Base-by-base conservation (phyloP, 23 red algal genomes). In the Agarophyton chilense region DNA sequence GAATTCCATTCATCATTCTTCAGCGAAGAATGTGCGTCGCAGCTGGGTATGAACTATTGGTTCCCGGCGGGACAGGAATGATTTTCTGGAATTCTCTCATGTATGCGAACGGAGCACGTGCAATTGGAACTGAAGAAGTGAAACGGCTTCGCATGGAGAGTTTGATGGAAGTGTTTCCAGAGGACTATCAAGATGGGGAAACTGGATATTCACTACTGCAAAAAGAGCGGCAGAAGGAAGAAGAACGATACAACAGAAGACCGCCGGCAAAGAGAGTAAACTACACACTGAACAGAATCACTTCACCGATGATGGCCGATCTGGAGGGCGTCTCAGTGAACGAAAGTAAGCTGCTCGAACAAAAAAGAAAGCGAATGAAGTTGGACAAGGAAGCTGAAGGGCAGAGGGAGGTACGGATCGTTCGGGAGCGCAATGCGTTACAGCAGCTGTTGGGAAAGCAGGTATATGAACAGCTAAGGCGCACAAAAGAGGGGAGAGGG, bases 81-180 rank as follows among this genome's bases (percentile, higher is more conserved):
- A 50, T 82, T 18, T 83, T 96, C 33, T 96, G 94, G 94, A 50
- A 45, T 47, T 89, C 94, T 17, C 34, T 96, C 19, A 77, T 92
- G 56, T 89, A 82, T 79, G 86, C 94, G 21, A 92, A 87, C 29
- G 94, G 84, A 33, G 55, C 64, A 26, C 61, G 81, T 38, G 94
- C 88, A 32, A 77, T 77, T 43, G 93, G 93, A 77, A 60, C 72
- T 52, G 84, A 89, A 36, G 93, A 95, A 72, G 32, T 86, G 24
- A 86, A 68, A n/a, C 68, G 68, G 26, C 42, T 86, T 54, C 57
- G 64, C 5, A 31, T 86, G 14, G 82, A 86, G 26, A 67, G 44
- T 26, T 70, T 53, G 42, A 25, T 70, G 32, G 62, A 63, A 66
- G 32, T 86, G 10, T 86, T 86, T 57, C 82, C 82, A 54, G 82